Conservation (phyloP, 371 early-diverging fungal species). For the Mortierella sp. region DNA sequence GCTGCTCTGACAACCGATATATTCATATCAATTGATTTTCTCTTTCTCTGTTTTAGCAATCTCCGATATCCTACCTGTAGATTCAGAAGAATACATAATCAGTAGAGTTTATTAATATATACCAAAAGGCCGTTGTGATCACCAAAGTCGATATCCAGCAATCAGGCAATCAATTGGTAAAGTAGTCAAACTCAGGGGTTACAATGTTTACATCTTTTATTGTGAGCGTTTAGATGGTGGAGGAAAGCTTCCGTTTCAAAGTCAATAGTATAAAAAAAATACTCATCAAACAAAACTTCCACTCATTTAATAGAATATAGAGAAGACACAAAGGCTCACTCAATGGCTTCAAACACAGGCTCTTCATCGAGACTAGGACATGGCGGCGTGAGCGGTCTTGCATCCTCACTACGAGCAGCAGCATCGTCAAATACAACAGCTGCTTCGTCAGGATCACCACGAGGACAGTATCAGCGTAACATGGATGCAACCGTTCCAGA, state of each 20-base stretch:
- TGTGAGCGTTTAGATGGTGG: neutral
- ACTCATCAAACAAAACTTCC: too few species aligned
- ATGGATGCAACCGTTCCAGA: conserved; percentile 36
- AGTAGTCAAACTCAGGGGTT: neutral
- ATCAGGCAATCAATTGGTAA: neutral
- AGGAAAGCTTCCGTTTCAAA: neutral
- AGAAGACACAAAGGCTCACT: neutral
- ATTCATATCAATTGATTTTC: neutral
- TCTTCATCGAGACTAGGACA: conserved; percentile 28
- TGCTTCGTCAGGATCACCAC: conserved; percentile 7
- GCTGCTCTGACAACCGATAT: neutral
- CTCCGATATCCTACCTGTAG: neutral
- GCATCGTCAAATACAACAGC: conserved; percentile 13
- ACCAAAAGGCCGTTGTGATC: neutral
- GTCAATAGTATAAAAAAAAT: too few species aligned
- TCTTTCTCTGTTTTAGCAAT: neutral
- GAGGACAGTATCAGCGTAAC: conserved; percentile 19
- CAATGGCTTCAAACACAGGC: conserved; percentile 35
- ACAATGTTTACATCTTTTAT: neutral
- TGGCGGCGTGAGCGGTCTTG: conserved; percentile 48
- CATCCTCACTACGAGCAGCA: conserved; percentile 52
- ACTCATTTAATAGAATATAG: conserved; percentile 6
- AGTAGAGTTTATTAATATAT: neutral
- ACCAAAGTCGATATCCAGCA: neutral
- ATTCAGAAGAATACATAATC: neutral